Evolutionary conservation across 1,139 yeast genomes (phyloP).

Genomic region (Diutina mesorugosa): DNA sequence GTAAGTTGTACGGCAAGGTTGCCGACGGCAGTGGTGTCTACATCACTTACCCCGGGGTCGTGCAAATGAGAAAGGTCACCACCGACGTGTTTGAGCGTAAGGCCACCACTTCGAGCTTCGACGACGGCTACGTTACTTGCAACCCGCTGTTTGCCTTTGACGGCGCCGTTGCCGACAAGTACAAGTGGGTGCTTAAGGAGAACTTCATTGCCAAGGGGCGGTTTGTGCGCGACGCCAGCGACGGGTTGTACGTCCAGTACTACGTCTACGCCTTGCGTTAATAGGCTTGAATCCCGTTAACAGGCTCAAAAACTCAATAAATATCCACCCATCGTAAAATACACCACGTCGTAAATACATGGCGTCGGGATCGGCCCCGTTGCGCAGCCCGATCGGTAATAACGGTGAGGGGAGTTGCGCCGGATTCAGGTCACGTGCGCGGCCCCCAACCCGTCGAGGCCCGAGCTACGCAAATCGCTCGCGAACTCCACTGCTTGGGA

Average conservation of each 20-base stretch:
- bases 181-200: conserved; percentile 32
- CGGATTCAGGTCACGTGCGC: neutral
- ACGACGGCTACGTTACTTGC: conserved; percentile 33
- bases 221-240: conserved; percentile 31
- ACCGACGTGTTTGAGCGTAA: conserved; percentile 20
- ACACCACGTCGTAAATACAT: no score
- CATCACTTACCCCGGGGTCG: conserved; percentile 33
- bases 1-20: conserved; percentile 32
- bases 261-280: conserved; percentile 20
- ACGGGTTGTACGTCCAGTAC: conserved; percentile 37
- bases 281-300: neutral
- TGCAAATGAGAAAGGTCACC: conserved; percentile 20
- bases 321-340: neutral
- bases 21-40: conserved; percentile 26
- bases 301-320: no score
- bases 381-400: neutral
- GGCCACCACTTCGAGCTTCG: conserved; percentile 18
- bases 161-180: conserved; percentile 23
- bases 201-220: conserved; percentile 42
- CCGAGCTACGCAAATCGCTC: neutral
- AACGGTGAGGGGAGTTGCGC: neutral
- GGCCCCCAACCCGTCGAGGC: neutral
- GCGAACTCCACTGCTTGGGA: neutral
- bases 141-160: conserved; percentile 31
- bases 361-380: neutral